Percentiles rank a stretch among this genome's conserved stretches.
phyloP scores from a whole-genome alignment of 495 filamentous ascomycete genomes.

The Penicillium goetzii region DNA sequence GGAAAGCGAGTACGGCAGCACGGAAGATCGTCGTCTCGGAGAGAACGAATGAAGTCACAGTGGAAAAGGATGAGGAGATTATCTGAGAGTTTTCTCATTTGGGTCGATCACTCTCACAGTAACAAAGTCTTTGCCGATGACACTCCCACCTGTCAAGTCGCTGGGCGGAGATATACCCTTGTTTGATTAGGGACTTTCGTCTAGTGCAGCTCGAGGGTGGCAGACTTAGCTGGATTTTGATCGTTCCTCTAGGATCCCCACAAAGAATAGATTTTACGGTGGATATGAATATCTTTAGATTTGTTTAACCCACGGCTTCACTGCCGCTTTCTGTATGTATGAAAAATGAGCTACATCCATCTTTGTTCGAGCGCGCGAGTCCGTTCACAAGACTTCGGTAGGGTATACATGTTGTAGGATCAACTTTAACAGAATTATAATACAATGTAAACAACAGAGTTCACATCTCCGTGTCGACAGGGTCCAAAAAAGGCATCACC shows the following conservation, averaged over 20 bases:
- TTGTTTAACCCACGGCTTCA: neutral
- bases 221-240: no score
- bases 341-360: neutral
- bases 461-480: constrained; percentile 1
- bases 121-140: neutral
- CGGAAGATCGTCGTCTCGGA: neutral
- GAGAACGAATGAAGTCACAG: neutral
- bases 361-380: neutral
- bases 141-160: neutral
- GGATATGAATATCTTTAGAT: neutral
- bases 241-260: no score
- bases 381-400: neutral
- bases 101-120: neutral
- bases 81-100: neutral
- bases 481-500: constrained; percentile 13
- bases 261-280: no score
- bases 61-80: neutral
- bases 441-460: neutral
- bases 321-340: no score
- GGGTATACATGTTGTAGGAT: neutral
- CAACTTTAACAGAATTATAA: neutral
- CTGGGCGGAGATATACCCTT: neutral
- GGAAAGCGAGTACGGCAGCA: neutral
- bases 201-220: neutral
- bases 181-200: neutral